These are phyloP conservation scores for Puccinia polysora DNA, from an alignment of 1,284 basidiomycete species.

Conservation along the genomic window DNA sequence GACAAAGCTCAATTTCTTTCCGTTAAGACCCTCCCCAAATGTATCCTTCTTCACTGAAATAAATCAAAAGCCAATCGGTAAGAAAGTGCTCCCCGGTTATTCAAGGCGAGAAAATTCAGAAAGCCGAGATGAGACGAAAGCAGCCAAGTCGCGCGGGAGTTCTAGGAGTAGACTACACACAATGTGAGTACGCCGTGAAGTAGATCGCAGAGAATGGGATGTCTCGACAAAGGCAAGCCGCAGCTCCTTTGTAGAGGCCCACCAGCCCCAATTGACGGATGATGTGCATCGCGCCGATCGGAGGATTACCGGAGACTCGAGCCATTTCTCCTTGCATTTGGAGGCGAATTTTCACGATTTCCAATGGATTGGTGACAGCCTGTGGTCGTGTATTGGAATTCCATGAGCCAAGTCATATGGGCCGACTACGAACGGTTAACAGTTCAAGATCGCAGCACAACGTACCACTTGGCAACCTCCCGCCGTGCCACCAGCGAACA, in stretches of 20 bases:
- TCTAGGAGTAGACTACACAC: no score
- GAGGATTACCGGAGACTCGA: conserved; percentile 67
- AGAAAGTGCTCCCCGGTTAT: no score
- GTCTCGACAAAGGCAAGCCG: conserved; percentile 76
- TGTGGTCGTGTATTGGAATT: conserved; percentile 55
- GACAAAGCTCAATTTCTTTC: conserved; percentile 83
- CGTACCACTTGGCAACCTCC: conserved; percentile 95
- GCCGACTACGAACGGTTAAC: not conserved
- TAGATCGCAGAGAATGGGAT: conserved; percentile 72
- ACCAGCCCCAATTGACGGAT: conserved; percentile 84
- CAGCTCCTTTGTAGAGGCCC: conserved; percentile 85
- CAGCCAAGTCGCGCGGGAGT: no score
- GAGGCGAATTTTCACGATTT: conserved; percentile 82
- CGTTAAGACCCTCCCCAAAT: conserved; percentile 91
- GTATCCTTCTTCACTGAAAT: conserved; percentile 69
- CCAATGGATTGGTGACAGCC: conserved; percentile 92
- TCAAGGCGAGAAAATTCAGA: no score
- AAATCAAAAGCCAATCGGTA: not conserved
- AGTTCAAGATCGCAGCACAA: conserved; percentile 48
- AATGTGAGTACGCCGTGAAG: conserved; percentile 62
- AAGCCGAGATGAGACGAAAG: no score
- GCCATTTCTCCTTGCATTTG: conserved; percentile 95
- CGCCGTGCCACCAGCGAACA: conserved; percentile 84
- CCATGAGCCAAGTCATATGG: not conserved
- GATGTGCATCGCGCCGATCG: conserved; percentile 84